These are phyloP conservation scores for Silybum marianum DNA, from an alignment of 129 eudicot species.

Conservation along the genomic window DNA sequence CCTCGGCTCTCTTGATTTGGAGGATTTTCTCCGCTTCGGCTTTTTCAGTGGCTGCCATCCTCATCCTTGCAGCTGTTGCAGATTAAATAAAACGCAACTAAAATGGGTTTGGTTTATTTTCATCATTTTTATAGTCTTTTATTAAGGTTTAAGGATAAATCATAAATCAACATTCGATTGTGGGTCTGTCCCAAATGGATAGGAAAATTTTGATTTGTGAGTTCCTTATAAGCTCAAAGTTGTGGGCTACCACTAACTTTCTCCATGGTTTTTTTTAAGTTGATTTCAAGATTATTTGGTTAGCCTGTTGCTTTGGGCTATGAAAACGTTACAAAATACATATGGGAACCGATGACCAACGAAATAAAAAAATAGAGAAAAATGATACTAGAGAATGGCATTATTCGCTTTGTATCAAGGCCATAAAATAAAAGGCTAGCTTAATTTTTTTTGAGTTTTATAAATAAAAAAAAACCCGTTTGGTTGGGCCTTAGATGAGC, in stretches of 20 bases:
- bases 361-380: neutral
- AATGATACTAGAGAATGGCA: neutral
- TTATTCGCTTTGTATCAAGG: too few species aligned
- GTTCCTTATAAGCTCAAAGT: neutral
- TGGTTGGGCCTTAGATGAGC: neutral
- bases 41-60: conserved; percentile 81
- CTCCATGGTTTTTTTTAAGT: neutral
- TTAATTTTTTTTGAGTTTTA: neutral
- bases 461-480: neutral
- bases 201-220: neutral
- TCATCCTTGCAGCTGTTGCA: conserved; percentile 81
- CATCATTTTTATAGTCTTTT: neutral
- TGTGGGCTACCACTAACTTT: neutral
- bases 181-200: too few species aligned
- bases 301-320: neutral
- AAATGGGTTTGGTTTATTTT: neutral
- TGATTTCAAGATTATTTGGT: neutral
- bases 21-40: conserved; percentile 87
- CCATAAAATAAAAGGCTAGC: neutral
- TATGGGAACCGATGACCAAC: neutral
- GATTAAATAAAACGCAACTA: neutral
- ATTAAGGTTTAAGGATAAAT: neutral
- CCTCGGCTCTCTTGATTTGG: conserved; percentile 84
- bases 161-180: too few species aligned
- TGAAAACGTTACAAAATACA: neutral